Evolutionary conservation across 2,329 filamentous ascomycete species (phyloP), one percentile per base, ranked within the genome.

Genomic region (Hymenoscyphus repandus): DNA sequence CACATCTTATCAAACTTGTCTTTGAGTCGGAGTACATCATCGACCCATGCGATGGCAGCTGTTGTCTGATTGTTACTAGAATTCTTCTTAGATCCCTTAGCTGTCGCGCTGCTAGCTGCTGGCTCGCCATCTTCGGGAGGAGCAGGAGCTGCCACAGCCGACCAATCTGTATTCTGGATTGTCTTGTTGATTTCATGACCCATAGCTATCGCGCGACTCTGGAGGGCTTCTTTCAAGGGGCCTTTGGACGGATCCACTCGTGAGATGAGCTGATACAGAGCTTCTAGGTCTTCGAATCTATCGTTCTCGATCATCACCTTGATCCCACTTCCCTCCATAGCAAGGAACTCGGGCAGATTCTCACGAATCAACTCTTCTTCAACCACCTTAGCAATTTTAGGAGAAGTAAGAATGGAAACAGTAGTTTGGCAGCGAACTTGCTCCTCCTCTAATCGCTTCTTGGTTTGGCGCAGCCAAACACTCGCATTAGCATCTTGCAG

Each of bases 241-340:
- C 70, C 65, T 65, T 92, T 95, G 52, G 85, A 83, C 1, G 74
- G 68, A 61, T 97, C 90, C 0, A 96, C 86, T 32, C 89, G 78
- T 9, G 79, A 73, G 49, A 95, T 86, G 2, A 97, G 77, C 15
- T 83, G 77, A 67, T 93, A 97, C 3, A 97, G 74, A 45, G 90
- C 83, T n/a, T 77, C 75, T 9, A 99, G 74, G 61, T 95, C 90
- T 3, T 86, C 81, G 32, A 86, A 62, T 56, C 86, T 82, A 68
- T 96, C 87, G 61, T 96, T 91, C 67, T 96, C 88, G 45, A 97
- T 83, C 92, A 99, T 97, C 64, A 83, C 83, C 56, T 80, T 83
- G 38, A 96, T 78, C 0, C 93, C 93, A 55, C 86, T 96, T 5
- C 80, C 80, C 61, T 96, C 90, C 69, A 96, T 82, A 44, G 84